Evolutionary conservation across 2,329 filamentous ascomycete genomes (phyloP).

Genomic region (Talaromyces sp.): DNA sequence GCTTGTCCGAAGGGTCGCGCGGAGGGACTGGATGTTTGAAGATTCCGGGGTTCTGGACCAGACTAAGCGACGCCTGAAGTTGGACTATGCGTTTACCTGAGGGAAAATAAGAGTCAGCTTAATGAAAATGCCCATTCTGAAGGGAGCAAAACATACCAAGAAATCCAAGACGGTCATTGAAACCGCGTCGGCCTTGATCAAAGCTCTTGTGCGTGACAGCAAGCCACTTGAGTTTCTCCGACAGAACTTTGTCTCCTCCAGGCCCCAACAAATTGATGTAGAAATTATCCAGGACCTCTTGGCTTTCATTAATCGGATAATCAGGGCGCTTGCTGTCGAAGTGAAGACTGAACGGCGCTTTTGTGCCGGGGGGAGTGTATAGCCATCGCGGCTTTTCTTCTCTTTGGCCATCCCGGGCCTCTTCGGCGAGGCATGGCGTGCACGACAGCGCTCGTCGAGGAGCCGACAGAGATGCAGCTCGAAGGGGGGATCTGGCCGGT

Average conservation of each 20-base stretch:
- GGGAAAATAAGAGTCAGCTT: neutral
- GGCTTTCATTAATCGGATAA: constrained; percentile 69
- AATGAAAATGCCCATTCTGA: neutral
- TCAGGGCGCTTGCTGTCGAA: constrained; percentile 24
- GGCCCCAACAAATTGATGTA: constrained; percentile 71
- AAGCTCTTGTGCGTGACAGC: constrained; percentile 98
- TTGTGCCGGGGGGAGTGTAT: constrained; percentile 63
- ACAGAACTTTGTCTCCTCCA: constrained; percentile 65
- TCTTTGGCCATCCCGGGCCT: constrained; percentile 22
- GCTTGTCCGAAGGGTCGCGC: constrained; percentile 45
- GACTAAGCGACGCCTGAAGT: constrained; percentile 58
- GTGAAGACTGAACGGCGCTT: constrained; percentile 53
- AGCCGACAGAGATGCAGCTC: constrained; percentile 12
- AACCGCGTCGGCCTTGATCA: constrained; percentile 87
- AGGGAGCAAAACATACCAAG: constrained; percentile 54
- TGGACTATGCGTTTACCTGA: constrained; percentile 59
- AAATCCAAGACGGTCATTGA: constrained; percentile 89
- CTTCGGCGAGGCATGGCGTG: constrained; percentile 16
- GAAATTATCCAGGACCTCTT: constrained; percentile 66
- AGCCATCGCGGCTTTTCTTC: constrained; percentile 58
- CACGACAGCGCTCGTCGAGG: constrained; percentile 23
- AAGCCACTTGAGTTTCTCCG: constrained; percentile 93
- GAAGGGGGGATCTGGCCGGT: constrained; percentile 17
- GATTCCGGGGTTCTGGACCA: constrained; percentile 46
- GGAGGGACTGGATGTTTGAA: constrained; percentile 25